Percentiles rank a stretch among this genome's conserved stretches.
phyloP scores from a whole-genome alignment of 495 filamentous ascomycete genomes.

The Neurospora sp. region DNA sequence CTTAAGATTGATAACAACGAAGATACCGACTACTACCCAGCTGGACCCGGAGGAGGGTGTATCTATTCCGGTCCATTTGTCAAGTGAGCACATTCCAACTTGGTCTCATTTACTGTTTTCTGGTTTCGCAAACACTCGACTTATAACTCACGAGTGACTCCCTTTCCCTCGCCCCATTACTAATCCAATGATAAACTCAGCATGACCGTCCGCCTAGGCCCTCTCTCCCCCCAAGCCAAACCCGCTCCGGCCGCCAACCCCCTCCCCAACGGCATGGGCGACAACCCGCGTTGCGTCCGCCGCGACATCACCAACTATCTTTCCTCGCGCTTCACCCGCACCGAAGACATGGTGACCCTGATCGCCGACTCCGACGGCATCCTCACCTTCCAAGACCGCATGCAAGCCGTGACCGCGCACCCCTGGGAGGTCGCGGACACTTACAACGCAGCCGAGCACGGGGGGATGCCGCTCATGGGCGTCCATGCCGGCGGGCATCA shows the following conservation, averaged over 20 bases:
- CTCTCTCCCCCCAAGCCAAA: slow-evolving; percentile 26
- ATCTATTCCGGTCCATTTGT: slow-evolving; percentile 50
- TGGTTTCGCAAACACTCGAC: neutral
- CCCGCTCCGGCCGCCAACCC: slow-evolving; percentile 28
- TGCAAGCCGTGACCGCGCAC: slow-evolving; percentile 21
- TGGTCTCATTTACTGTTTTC: neutral
- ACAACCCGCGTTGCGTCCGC: slow-evolving; percentile 54
- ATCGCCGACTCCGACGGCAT: slow-evolving; percentile 36
- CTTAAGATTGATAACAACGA: slow-evolving; percentile 27
- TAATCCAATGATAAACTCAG: slow-evolving; percentile 1
- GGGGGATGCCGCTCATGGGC: slow-evolving; percentile 22
- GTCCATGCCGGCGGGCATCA: slow-evolving; percentile 34
- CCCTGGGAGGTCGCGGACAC: slow-evolving; percentile 1
- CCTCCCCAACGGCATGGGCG: slow-evolving; percentile 25
- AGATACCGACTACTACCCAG: slow-evolving; percentile 22
- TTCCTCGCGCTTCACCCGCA: slow-evolving; percentile 35
- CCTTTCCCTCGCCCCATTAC: neutral
- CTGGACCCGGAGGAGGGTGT: slow-evolving; percentile 61
- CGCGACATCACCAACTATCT: slow-evolving; percentile 52
- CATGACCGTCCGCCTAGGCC: slow-evolving; percentile 45
- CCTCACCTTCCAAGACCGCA: slow-evolving; percentile 31
- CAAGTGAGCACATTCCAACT: slow-evolving; percentile 13
- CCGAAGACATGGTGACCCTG: slow-evolving; percentile 36
- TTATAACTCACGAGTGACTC: neutral
- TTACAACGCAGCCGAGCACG: neutral